Percentiles rank a stretch among this genome's conserved stretches.
These are phyloP conservation scores for Alternaria sp. DNA, from an alignment of 2,329 filamentous ascomycete genomes.

Conservation along the genomic window DNA sequence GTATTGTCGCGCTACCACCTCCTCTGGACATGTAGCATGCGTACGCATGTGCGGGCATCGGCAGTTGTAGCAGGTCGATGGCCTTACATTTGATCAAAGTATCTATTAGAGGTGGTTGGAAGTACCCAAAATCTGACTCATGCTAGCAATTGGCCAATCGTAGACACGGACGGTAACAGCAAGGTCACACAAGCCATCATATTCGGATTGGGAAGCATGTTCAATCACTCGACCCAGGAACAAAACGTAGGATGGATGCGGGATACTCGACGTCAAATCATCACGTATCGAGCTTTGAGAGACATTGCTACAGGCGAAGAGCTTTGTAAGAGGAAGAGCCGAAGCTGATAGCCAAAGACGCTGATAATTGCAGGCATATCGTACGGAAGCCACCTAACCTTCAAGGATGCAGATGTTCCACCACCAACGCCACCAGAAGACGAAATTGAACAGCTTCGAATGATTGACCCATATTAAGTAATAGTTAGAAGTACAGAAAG, in stretches of 20 bases:
- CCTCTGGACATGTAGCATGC: not conserved
- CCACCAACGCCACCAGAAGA: conserved; percentile 40
- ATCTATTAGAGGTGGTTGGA: not conserved
- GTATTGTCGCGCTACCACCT: not conserved
- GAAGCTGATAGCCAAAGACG: not conserved
- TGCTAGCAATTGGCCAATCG: conserved; percentile 53
- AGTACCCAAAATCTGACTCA: conserved; percentile 12
- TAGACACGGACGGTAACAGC: conserved; percentile 29
- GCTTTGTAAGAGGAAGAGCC: conserved; percentile 52
- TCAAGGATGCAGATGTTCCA: conserved; percentile 51
- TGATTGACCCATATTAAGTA: conserved; percentile 48
- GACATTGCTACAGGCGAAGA: conserved; percentile 62
- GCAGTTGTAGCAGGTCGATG: not conserved
- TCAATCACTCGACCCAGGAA: conserved; percentile 60
- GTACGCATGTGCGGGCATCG: not conserved
- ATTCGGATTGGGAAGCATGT: conserved; percentile 64
- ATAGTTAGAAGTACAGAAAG: conserved; percentile 15
- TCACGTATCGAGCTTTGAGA: conserved; percentile 59
- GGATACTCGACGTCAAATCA: conserved; percentile 53
- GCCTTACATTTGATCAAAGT: not conserved
- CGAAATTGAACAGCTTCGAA: conserved; percentile 49
- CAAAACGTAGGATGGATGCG: conserved; percentile 65
- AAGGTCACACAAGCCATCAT: conserved; percentile 59
- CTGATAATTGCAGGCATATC: conserved; percentile 50
- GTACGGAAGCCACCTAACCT: conserved; percentile 56